These are phyloP conservation scores for Mortierella sp. DNA, from an alignment of 371 early-diverging fungal species.

Conservation along the genomic window DNA sequence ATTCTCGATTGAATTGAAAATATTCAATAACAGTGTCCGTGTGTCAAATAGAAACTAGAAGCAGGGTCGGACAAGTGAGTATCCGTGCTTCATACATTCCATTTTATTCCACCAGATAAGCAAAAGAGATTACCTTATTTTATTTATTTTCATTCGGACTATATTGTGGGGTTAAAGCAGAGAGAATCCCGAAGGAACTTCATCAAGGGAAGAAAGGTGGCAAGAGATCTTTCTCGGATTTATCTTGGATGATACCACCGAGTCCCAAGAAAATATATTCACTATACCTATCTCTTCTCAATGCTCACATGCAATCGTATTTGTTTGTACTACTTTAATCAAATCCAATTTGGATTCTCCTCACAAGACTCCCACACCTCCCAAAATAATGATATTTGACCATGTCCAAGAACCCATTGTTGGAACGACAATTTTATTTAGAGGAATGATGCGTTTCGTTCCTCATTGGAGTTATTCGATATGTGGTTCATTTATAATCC, in stretches of 20 bases:
- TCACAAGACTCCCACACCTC: neutral
- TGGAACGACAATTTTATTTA: neutral
- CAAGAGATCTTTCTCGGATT: neutral
- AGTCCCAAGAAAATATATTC: neutral
- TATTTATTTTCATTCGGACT: neutral
- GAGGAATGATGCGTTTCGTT: neutral
- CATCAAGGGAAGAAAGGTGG: neutral
- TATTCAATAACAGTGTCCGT: conserved; percentile 9
- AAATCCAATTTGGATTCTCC: neutral
- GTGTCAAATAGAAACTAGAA: conserved; percentile 4
- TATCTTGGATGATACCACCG: neutral
- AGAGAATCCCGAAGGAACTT: neutral
- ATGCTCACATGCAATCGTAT: neutral
- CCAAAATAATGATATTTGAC: too few species aligned
- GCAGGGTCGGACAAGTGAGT: neutral
- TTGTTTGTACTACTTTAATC: neutral
- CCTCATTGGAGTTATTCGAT: neutral
- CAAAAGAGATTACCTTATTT: neutral
- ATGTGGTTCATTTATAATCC: neutral
- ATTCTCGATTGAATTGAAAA: conserved; percentile 30
- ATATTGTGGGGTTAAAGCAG: neutral
- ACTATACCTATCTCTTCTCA: neutral
- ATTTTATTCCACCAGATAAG: conserved; percentile 18
- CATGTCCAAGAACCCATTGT: neutral
- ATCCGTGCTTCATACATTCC: conserved; percentile 7